phyloP scores from a whole-genome alignment of 257 asterid species.

The Forsythia suspensa region DNA sequence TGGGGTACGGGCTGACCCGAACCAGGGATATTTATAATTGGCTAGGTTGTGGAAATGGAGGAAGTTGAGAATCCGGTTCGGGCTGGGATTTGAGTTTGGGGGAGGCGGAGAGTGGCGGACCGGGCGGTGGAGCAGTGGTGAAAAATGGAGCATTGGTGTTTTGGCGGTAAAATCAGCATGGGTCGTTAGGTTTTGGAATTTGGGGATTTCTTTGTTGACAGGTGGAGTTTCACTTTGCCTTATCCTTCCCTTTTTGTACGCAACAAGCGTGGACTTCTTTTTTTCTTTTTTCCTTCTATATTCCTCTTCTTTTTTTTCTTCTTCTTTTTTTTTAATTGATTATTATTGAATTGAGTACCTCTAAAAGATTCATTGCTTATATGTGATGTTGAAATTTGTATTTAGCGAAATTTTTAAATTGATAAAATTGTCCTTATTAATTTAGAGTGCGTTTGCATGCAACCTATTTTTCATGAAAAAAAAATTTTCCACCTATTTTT shows the following conservation, averaged over 20 bases:
- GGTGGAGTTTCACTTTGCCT: not conserved
- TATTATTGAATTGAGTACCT: too few relatives aligned
- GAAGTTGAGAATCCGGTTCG: constrained; percentile 7
- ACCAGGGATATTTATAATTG: not conserved
- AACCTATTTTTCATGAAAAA: too few relatives aligned
- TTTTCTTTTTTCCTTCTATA: too few relatives aligned
- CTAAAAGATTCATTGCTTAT: too few relatives aligned
- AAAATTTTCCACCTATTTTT: too few relatives aligned
- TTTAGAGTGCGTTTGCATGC: too few relatives aligned
- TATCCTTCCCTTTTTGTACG: not conserved
- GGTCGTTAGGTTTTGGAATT: constrained; percentile 18
- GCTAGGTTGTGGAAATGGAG: constrained; percentile 8
- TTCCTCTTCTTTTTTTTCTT: too few relatives aligned
- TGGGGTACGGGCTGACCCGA: constrained; percentile 14
- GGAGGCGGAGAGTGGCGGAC: constrained; percentile 22
- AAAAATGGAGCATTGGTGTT: constrained; percentile 31
- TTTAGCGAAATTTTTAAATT: too few relatives aligned
- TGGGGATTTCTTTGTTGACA: constrained; percentile 13
- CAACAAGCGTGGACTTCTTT: not conserved
- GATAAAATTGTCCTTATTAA: too few relatives aligned
- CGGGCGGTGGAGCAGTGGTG: constrained; percentile 16
- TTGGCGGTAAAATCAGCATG: constrained; percentile 47
- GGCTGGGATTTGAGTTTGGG: not conserved
- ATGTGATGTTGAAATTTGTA: too few relatives aligned
- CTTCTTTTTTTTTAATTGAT: too few relatives aligned